Evolutionary conservation across 345 rosid genomes (phyloP).

Genomic region (Eucalyptus viminalis): DNA sequence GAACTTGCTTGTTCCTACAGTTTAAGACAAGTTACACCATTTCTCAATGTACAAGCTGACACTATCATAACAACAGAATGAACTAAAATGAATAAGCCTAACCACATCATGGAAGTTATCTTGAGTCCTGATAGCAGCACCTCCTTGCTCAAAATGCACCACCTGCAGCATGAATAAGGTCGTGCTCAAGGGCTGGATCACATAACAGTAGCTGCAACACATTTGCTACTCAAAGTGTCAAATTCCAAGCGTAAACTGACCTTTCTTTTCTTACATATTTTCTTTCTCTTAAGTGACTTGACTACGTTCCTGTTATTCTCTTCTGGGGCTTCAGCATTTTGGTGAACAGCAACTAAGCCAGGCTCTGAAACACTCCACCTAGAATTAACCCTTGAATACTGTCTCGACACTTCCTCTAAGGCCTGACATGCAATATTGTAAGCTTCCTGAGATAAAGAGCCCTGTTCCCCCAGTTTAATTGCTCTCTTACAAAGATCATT

Average conservation of each 20-base stretch:
- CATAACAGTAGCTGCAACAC: background rate
- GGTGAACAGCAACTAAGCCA: conserved; percentile 5
- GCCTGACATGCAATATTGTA: conserved; percentile 20
- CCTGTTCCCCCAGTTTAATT: conserved; percentile 22
- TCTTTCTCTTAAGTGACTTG: conserved; percentile 32
- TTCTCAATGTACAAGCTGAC: background rate
- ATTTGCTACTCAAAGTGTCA: background rate
- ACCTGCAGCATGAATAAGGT: conserved; percentile 12
- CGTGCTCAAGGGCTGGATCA: background rate
- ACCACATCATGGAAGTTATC: conserved; percentile 30
- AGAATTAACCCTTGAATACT: conserved; percentile 8
- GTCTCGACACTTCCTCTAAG: conserved; percentile 14
- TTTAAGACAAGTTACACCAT: background rate
- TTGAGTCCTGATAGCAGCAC: background rate
- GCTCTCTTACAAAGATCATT: conserved; percentile 26
- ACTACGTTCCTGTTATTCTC: conserved; percentile 3
- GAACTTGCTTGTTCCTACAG: conserved; percentile 32
- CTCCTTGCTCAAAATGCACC: background rate
- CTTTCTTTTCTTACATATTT: conserved; percentile 41
- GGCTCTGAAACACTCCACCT: conserved; percentile 11
- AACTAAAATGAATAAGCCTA: background rate
- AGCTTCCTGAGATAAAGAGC: conserved; percentile 25
- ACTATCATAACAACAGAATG: background rate
- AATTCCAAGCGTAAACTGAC: conserved; percentile 9
- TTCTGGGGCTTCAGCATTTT: conserved; percentile 7